Base-by-base conservation (phyloP, 441 rosid species). In the Mallotus repandus region DNA sequence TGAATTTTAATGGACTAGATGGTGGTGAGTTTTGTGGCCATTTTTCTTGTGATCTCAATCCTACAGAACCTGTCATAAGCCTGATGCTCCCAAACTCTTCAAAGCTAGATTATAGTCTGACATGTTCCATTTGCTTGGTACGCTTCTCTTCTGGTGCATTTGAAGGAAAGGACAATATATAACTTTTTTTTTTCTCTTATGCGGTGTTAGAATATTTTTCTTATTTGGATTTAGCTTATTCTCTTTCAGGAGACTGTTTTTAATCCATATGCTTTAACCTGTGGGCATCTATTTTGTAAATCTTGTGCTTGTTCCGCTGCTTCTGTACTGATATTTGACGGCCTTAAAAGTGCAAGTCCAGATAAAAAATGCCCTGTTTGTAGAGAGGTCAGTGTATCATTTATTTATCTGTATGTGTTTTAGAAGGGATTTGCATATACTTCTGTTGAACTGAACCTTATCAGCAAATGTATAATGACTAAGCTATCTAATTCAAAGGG, bases 271-370 rank as follows among this genome's bases (percentile, higher is more conserved):
- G 94, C 99, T 59, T 83, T 92, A 76, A 86, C 85, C 68, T 94
- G 99, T 10, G 96, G 98, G 57, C 99, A 94, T 83, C 89, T 92
- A 53, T 92, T 94, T 71, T 92, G 98, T 85, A 92, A 92, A 76
- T 80, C 81, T 41, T 94, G 99, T 77, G 93, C 90, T 21, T 94
- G 99, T 82, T 89, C 94, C 3, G 94, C 98, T 46, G 97, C 98
- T 73, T 89, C 91, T 3, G 92, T 89, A 75, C 76, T 84, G 85
- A 85, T 88, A 56, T 86, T 86, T 22, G 84, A 92, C 81, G 97
- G 97, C 67, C 81, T 89, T 61, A 89, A 87, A 84, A 81, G 83
- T 46, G 90, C 98, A 21, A 80, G 87, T 52, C 63, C 79, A n/a
- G 76, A 83, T 74, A 85, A 90, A 2, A 91, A 84, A 75, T 94